These are phyloP conservation scores for Botrytis galanthina DNA, from an alignment of 2,329 filamentous ascomycete genomes.

Conservation along the genomic window DNA sequence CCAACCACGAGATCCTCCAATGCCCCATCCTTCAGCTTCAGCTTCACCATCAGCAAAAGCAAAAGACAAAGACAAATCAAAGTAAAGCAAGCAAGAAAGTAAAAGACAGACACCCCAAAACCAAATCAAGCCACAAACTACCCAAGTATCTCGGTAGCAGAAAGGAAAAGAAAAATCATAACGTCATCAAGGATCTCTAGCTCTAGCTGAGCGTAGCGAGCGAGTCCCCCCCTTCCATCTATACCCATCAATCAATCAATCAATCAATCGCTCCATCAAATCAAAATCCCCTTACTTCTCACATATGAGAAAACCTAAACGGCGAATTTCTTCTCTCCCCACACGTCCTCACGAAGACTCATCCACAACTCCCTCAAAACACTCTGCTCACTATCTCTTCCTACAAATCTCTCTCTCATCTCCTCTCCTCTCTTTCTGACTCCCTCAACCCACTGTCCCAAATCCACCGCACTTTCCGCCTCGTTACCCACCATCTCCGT, in stretches of 20 bases:
- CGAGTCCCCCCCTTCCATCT: background rate
- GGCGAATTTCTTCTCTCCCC: constrained; percentile 26
- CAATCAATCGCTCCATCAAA: background rate
- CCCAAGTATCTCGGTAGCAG: background rate
- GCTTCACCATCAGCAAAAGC: background rate
- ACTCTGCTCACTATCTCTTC: constrained; percentile 42
- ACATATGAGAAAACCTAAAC: background rate
- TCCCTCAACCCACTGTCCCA: constrained; percentile 1
- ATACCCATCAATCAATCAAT: background rate
- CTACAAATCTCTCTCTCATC: constrained; percentile 29
- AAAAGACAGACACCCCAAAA: background rate
- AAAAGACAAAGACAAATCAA: background rate
- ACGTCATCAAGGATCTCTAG: constrained; percentile 6
- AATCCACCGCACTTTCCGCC: constrained; percentile 12
- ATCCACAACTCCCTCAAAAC: constrained; percentile 57
- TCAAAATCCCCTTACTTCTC: background rate
- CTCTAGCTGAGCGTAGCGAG: constrained; percentile 13
- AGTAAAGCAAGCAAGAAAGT: background rate
- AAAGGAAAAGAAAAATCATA: background rate
- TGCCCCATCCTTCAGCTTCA: background rate
- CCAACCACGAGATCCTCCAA: background rate
- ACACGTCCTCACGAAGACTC: constrained; percentile 54
- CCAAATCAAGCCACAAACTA: background rate
- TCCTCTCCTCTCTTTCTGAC: background rate
- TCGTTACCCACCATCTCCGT: constrained; percentile 55